Base-by-base conservation (phyloP, 2,329 filamentous ascomycete genomes). In the Penicillium sp. region DNA sequence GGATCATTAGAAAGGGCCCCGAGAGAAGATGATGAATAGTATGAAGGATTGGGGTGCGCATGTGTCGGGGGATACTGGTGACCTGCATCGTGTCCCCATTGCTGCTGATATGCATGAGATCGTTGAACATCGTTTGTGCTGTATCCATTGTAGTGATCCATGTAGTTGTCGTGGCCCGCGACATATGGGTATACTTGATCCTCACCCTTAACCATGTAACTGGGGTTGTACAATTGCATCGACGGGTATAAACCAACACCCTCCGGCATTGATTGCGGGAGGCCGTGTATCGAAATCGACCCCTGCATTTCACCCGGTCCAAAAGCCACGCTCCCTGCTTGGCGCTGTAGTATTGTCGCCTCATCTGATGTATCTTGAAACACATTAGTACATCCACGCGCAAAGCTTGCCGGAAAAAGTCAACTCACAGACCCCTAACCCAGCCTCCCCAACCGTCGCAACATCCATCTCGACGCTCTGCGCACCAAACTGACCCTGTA, bases 401-500 rank as follows among this genome's bases (percentile, higher is more conserved):
- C 38, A 40, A 9, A 4, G 6, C 10, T 23, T 7, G 6, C 23
- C 6, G 27, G 6, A 1, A 28, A 9, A 28, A 28, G 9, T 9
- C 3, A 9, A 45, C 42, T 47, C 12, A 55, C 55, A 27, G 42
- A 44, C 28, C 15, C 45, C 41, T 50, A 43, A 43, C 32, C 31
- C 29, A 29, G 56, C 20, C 9, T 52, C 31, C 13, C 31, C 10
- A 12, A 48, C n/a, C 37, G 31, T 41, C 12, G 44, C 37, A 24
- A 39, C 44, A 52, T 50, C 50, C 44, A 43, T 29, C 31, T 46
- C 55, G 18, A 43, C 54, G 15, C 46, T 43, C 20, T 45, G 43
- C 15, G 52, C 15, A 35, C 42, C 42, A 45, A 49, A 52, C 49
- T 23, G 38, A 33, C 18, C 31, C 50, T 6, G 52, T 40, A 49